phyloP scores from a whole-genome alignment of 1,139 yeast species.

The Zygoascus hellenicus region DNA sequence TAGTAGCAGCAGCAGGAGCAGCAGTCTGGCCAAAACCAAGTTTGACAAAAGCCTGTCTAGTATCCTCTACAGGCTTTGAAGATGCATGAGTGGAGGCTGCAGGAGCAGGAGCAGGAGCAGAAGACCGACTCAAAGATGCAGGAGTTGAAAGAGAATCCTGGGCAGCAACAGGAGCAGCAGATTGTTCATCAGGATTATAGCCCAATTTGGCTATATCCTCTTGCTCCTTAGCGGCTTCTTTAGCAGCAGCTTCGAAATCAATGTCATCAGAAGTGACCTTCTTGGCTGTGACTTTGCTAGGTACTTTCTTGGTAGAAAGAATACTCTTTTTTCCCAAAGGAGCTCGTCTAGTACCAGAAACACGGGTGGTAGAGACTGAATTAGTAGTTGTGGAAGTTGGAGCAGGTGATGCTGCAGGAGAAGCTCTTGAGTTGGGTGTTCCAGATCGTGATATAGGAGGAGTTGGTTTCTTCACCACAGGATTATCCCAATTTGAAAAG shows the following conservation, averaged over 20 bases:
- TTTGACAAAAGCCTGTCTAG: slow-evolving; percentile 24
- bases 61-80: slow-evolving; percentile 16
- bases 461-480: slow-evolving; percentile 42
- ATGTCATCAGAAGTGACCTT: slow-evolving; percentile 56
- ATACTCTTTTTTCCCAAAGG: slow-evolving; percentile 23
- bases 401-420: slow-evolving; percentile 19
- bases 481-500: slow-evolving; percentile 87
- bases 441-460: slow-evolving; percentile 51
- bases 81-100: slow-evolving; percentile 16
- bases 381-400: slow-evolving; percentile 23
- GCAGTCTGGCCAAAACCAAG: slow-evolving; percentile 38
- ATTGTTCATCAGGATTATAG: slow-evolving; percentile 51
- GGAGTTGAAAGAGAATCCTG: slow-evolving; percentile 32
- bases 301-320: slow-evolving; percentile 25
- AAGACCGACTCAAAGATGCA: slow-evolving; percentile 8
- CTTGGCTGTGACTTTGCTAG: slow-evolving; percentile 33
- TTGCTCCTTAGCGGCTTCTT: slow-evolving; percentile 77
- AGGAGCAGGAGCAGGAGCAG: slow-evolving; percentile 3
- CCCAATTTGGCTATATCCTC: slow-evolving; percentile 69
- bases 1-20: slow-evolving; percentile 22
- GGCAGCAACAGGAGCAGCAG: slow-evolving; percentile 30
- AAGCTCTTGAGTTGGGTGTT: slow-evolving; percentile 28
- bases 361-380: slow-evolving; percentile 24
- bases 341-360: slow-evolving; percentile 24
- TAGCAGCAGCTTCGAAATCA: slow-evolving; percentile 89